Evolutionary conservation across 2,329 filamentous ascomycete genomes (phyloP), one percentile per base, ranked within the genome.

Genomic region (Fusarium beomiforme): DNA sequence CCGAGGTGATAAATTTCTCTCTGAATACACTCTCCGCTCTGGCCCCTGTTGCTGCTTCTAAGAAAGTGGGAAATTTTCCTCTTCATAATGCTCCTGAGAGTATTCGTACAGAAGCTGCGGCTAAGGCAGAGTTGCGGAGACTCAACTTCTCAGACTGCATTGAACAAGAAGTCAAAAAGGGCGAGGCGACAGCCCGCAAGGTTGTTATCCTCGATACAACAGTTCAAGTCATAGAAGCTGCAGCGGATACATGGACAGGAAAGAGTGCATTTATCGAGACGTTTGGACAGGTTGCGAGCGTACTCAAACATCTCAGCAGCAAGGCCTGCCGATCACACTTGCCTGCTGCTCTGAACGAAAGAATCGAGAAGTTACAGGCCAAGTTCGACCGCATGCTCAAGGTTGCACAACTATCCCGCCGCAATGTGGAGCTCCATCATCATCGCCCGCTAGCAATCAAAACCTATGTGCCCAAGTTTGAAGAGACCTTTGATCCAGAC

Each of bases 401-500:
- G 16, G 83, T 91, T 55, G 87, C 93, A 3, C 87, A 86, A 44
- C 85, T 92, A 23, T 82, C 86, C 43, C 93, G 95, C 41, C 90
- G 93, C 12, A 93, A 94, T 4, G 89, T 98, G 33, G 89, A 94
- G 76, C 89, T 99, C 6, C 96, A 99, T 83, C 88, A 96, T 82
- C 96, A 99, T 85, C 88, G 88, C 1, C 94, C 95, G 0, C 87
- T 97, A 5, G 91, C 96, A 24, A 97, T 98, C 85, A 95, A 95
- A 81, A 91, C 90, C 11, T 91, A 89, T 64, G 90, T 98, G 49
- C 96, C 96, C 81, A 97, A 97, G 81, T 99, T 98, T 83, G 96
- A 98, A 83, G 95, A 98, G 79, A 88, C 89, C 63, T 99, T 94
- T 88, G 96, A 97, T 81, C 96, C 96, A 6, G 90, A 93, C 84